Evolutionary conservation across 768 basidiomycete species (phyloP), one percentile per base, ranked within the genome.

Genomic region (Lactarius pseudohatsudake): DNA sequence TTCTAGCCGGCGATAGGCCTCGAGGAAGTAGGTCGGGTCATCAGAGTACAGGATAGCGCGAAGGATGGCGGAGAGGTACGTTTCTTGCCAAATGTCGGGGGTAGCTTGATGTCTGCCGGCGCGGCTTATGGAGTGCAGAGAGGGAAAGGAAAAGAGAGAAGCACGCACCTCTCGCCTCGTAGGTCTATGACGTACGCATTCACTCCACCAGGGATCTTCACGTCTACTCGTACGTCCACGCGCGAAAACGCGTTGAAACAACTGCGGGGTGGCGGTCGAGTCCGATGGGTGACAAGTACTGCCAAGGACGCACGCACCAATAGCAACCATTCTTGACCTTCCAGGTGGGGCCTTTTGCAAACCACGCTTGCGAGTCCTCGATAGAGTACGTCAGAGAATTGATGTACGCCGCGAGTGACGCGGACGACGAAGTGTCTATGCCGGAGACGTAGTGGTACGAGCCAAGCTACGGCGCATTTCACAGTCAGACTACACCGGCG

Each of bases 201-300:
- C 18, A 99, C 97, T 15, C 97, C 96, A 34, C 97, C 97, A 0
- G 97, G 97, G 59, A 99, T 98, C 77, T 96, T 97, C 67, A 98
- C 97, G 70, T 99, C 97, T 8, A 99, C 95, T 43, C 96, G 86
- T 36, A 98, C 88, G 74, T 99, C 97, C 60, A 98, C 92, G 34
- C 97, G 81, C 45, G 96, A 96, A 75, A 99, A 99, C 11, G 97
- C 97, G 76, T 99, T 97, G 81, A 97, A 99, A 77, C 94, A 97
- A 77, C 93, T 92, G 67, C 2, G n/a, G 5, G 20, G 32, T 16
- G 13, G 50, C 28, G 45, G 16, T 3, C 41, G 36, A 9, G 28
- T 55, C 45, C 50, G 34, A 56, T 36, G 32, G 26, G 63, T 45
- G 38, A 7, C 9, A 30, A 5, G 18, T 26, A 15, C 38, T 40